Percentiles rank a stretch among this genome's conserved stretches.
phyloP scores from a whole-genome alignment of 1,139 yeast species.

The Debaryomyces sp. region DNA sequence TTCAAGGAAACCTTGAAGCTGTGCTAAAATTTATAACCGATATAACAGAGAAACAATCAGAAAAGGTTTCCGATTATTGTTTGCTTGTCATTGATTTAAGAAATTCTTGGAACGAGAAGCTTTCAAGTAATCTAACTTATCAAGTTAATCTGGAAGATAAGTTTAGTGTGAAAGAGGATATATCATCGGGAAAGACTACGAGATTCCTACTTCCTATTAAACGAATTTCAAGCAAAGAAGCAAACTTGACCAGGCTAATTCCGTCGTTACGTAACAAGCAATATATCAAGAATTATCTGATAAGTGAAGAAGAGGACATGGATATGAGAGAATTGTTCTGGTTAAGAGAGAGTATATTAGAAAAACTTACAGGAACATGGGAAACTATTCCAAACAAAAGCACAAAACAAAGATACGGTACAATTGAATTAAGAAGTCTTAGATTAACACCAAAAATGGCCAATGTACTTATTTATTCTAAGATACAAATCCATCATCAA shows the following conservation, averaged over 20 bases:
- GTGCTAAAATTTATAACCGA: conserved; percentile 25
- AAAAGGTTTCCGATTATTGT: conserved; percentile 55
- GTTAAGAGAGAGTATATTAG: conserved; percentile 70
- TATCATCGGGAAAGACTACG: conserved; percentile 54
- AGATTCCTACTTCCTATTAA: conserved; percentile 73
- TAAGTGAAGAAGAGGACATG: conserved; percentile 56
- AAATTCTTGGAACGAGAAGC: conserved; percentile 64
- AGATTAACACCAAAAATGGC: conserved; percentile 60
- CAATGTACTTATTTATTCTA: conserved; percentile 50
- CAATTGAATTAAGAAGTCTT: conserved; percentile 65
- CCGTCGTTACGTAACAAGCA: conserved; percentile 81
- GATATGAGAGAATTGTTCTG: conserved; percentile 69
- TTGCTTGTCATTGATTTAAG: conserved; percentile 67
- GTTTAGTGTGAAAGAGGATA: conserved; percentile 26
- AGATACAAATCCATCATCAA: conserved; percentile 41
- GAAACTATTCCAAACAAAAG: conserved; percentile 22
- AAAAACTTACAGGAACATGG: conserved; percentile 70
- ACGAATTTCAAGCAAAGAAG: conserved; percentile 48
- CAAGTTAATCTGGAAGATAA: conserved; percentile 16
- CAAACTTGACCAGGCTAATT: conserved; percentile 53
- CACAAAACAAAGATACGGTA: conserved; percentile 46
- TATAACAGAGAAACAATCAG: conserved; percentile 17
- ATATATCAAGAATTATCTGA: conserved; percentile 63
- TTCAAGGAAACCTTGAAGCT: conserved; percentile 19
- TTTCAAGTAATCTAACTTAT: conserved; percentile 24